A percentile compares a stretch with the other conserved stretches of the same genome.
phyloP scores from a whole-genome alignment of 106 monocot species.

The Dendrobium catenatum region DNA sequence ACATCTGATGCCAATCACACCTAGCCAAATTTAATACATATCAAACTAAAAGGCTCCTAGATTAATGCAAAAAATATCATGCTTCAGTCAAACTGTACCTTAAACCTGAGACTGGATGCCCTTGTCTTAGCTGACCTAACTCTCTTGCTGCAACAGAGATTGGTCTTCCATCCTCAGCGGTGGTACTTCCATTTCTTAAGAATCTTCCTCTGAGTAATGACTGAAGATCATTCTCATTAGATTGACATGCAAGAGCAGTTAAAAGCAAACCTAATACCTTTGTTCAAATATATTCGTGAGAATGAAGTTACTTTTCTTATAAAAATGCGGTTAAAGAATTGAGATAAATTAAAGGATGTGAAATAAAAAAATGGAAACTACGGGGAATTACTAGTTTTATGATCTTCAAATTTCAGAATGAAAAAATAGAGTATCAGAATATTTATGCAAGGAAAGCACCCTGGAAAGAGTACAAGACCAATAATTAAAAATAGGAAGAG shows the following conservation, averaged over 20 bases:
- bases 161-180: constrained; percentile 53
- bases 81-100: constrained; percentile 40
- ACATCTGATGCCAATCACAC: neutral
- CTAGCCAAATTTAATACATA: neutral
- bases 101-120: constrained; percentile 70
- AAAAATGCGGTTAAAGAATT: neutral
- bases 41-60: neutral
- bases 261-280: neutral
- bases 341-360: neutral
- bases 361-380: neutral
- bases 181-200: constrained; percentile 55
- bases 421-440: neutral
- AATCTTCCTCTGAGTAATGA: constrained; percentile 84
- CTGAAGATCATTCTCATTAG: constrained; percentile 40
- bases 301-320: neutral
- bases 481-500: neutral
- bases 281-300: neutral
- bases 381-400: neutral
- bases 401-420: constrained; percentile 1
- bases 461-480: neutral
- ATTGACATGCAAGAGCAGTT: neutral
- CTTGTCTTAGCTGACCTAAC: constrained; percentile 67
- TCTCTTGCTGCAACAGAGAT: constrained; percentile 74
- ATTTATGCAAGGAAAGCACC: neutral
- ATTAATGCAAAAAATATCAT: neutral